Percentiles rank a stretch among this genome's conserved stretches.
These are phyloP conservation scores for Leucocoprinus birnbaumii DNA, from an alignment of 768 basidiomycete species.

Conservation along the genomic window DNA sequence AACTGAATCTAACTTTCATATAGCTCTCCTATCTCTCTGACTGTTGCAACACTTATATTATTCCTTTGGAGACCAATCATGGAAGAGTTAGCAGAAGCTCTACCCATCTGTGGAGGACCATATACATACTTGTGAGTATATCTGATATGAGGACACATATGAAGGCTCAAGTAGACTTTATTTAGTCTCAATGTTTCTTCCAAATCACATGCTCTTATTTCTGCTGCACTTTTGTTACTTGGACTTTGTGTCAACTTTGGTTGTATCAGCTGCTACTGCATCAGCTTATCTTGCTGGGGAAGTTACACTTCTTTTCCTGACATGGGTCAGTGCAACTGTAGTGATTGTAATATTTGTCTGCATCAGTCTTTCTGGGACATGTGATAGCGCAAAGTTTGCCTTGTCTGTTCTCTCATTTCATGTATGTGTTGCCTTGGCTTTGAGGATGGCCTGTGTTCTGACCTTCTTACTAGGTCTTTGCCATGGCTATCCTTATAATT, in stretches of 20 bases:
- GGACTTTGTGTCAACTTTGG: conserved; percentile 68
- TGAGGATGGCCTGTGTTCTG: too few species aligned
- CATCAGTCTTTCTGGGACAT: conserved; percentile 55
- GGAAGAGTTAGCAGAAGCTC: conserved; percentile 66
- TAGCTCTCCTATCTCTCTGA: conserved; percentile 69
- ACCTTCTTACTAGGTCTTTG: conserved; percentile 39
- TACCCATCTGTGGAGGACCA: conserved; percentile 69
- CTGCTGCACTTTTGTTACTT: conserved; percentile 63
- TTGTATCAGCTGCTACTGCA: conserved; percentile 74
- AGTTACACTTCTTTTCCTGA: conserved; percentile 52
- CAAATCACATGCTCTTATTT: conserved; percentile 61
- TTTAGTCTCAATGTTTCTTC: conserved; percentile 59
- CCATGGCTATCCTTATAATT: conserved; percentile 55
- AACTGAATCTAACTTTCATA: not conserved
- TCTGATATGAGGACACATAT: not conserved
- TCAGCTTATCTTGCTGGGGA: conserved; percentile 66
- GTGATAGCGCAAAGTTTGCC: conserved; percentile 62
- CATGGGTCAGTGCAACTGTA: conserved; percentile 48
- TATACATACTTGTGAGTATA: conserved; percentile 63
- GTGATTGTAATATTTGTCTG: conserved; percentile 52
- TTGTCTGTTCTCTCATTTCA: conserved; percentile 57
- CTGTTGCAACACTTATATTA: conserved; percentile 56
- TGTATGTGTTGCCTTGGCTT: too few species aligned
- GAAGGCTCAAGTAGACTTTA: not conserved
- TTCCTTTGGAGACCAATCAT: conserved; percentile 77